Percentiles rank a stretch among this genome's conserved stretches.
Evolutionary conservation across 1,139 yeast species (phyloP).

Genomic region (Taphrina sp.): DNA sequence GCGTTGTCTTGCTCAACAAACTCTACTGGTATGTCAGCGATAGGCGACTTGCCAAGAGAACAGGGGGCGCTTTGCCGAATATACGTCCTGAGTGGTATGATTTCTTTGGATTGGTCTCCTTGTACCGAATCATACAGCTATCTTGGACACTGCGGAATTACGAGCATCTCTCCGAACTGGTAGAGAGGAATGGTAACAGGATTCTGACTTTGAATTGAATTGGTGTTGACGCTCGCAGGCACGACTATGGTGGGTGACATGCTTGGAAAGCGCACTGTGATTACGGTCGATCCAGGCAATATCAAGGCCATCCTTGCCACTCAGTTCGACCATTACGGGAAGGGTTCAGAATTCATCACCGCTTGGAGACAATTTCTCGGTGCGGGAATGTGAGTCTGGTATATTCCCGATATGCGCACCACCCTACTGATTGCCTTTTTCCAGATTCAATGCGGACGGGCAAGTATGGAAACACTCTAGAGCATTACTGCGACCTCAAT

Average conservation of each 20-base stretch:
- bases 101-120: background rate
- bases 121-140: background rate
- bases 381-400: slow-evolving; percentile 51
- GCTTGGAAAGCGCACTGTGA: slow-evolving; percentile 1
- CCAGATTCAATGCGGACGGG: slow-evolving; percentile 53
- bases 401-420: background rate
- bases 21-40: slow-evolving; percentile 7
- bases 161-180: background rate
- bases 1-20: background rate
- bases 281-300: slow-evolving; percentile 24
- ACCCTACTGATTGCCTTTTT: background rate
- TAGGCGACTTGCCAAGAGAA: slow-evolving; percentile 1
- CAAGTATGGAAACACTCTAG: slow-evolving; percentile 60
- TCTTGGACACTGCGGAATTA: background rate
- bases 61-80: background rate
- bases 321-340: slow-evolving; percentile 53
- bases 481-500: slow-evolving; percentile 60
- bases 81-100: background rate
- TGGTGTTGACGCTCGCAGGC: no score
- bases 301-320: slow-evolving; percentile 45
- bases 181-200: no score
- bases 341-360: slow-evolving; percentile 50
- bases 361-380: slow-evolving; percentile 45
- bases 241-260: slow-evolving; percentile 14
- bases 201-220: no score